These are phyloP conservation scores for Phialophora expanda DNA, from an alignment of 2,329 filamentous ascomycete genomes.

Conservation along the genomic window DNA sequence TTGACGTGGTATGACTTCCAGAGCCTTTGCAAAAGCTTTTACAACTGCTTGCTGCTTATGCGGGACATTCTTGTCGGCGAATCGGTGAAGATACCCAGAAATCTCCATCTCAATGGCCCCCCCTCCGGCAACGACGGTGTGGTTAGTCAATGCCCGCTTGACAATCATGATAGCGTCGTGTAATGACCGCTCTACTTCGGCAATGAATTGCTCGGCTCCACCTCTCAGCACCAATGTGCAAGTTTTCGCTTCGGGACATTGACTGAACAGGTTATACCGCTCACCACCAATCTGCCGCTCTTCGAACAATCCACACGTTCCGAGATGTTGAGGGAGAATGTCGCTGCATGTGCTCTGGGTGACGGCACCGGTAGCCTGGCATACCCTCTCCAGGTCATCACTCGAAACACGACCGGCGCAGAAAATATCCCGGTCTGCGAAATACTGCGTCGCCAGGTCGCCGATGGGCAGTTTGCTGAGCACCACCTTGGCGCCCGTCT, in stretches of 20 bases:
- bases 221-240: constrained; percentile 95
- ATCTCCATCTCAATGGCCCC: constrained; percentile 97
- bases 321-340: constrained; percentile 85
- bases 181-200: constrained; percentile 94
- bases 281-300: constrained; percentile 97
- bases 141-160: constrained; percentile 95
- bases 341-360: constrained; percentile 96
- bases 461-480: constrained; percentile 97
- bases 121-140: constrained; percentile 90
- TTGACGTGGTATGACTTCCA: constrained; percentile 95
- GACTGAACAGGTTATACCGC: constrained; percentile 97
- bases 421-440: constrained; percentile 97
- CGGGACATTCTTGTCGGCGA: constrained; percentile 87
- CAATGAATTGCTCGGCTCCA: constrained; percentile 98
- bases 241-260: constrained; percentile 93
- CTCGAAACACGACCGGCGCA: constrained; percentile 90
- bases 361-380: constrained; percentile 89
- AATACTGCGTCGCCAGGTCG: constrained; percentile 92
- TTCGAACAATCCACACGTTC: constrained; percentile 87
- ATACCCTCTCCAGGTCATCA: constrained; percentile 94
- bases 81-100: constrained; percentile 88
- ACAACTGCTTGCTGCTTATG: constrained; percentile 98
- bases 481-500: constrained; percentile 95
- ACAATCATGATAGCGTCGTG: constrained; percentile 99
- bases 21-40: constrained; percentile 95